Evolutionary conservation across 495 filamentous ascomycete genomes (phyloP), one percentile per base, ranked within the genome.

Genomic region (Articulospora tetracladia): DNA sequence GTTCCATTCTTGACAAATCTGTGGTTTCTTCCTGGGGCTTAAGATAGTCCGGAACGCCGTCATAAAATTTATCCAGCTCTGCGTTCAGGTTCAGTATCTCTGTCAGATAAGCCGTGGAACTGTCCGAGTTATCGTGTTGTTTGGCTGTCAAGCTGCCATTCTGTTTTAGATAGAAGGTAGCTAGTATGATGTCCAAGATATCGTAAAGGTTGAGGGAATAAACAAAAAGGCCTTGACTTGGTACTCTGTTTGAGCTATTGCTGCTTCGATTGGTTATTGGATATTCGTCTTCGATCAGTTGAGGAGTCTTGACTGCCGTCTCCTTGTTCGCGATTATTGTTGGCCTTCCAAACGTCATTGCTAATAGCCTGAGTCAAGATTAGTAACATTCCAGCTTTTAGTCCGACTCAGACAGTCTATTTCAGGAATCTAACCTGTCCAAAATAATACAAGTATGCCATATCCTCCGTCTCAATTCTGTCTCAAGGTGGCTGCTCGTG

Each of bases 361-460:
- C 64, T 11, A 72, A 13, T 41, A 72, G 60, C 30, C 30, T 32
- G 30, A 4, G 13, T 13, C 4, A 13, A 13, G 4, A 32, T 32
- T 32, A 32, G 30, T 32, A 32, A n/a, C n/a, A n/a, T n/a, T n/a
- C n/a, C n/a, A n/a, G n/a, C n/a, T n/a, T n/a, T n/a, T n/a, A n/a
- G n/a, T n/a, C n/a, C n/a, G n/a, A n/a, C n/a, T n/a, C n/a, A n/a
- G n/a, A n/a, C n/a, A n/a, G n/a, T n/a, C n/a, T 6, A 32, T 13
- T 53, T 71, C 73, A 19, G 22, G 15, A 8, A 13, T n/a, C 24
- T 41, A 20, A 72, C 72, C 66, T 60, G 51, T 79, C 76, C 20
- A 79, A 25, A 15, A 68, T 62, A n/a, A 76, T 65, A 64, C 76
- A 77, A 20, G 68, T 71, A 58, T 74, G 68, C 77, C 77, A 79